Evolutionary conservation across 495 filamentous ascomycete genomes (phyloP).

Genomic region (Neurospora intermedia): DNA sequence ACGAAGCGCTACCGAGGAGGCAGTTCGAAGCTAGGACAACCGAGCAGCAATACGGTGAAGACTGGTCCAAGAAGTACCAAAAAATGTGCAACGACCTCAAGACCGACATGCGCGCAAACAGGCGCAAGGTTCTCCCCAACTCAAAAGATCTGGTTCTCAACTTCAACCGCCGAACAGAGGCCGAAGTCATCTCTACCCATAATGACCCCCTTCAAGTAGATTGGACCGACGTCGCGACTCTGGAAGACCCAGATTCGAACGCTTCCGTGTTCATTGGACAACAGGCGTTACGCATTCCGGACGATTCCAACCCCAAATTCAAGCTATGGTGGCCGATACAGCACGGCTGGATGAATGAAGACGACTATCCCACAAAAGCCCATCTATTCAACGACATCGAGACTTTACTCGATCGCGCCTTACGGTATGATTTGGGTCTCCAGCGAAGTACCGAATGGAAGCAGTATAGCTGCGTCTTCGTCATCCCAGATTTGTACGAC

Average conservation of each 20-base stretch:
- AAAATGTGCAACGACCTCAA: slow-evolving; percentile 80
- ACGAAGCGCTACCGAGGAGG: slow-evolving; percentile 81
- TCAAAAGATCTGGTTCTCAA: slow-evolving; percentile 90
- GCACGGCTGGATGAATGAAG: slow-evolving; percentile 80
- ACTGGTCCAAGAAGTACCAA: slow-evolving; percentile 68
- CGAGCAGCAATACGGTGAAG: slow-evolving; percentile 80
- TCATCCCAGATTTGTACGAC: slow-evolving; percentile 94
- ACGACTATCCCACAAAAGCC: slow-evolving; percentile 67
- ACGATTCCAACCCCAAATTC: slow-evolving; percentile 80
- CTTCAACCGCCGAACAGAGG: slow-evolving; percentile 70
- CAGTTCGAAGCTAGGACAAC: slow-evolving; percentile 57
- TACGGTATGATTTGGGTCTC: slow-evolving; percentile 71
- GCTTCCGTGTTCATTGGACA: slow-evolving; percentile 72
- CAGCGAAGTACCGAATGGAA: slow-evolving; percentile 68
- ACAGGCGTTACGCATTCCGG: slow-evolving; percentile 73
- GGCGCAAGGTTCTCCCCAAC: slow-evolving; percentile 85
- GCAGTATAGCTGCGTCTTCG: slow-evolving; percentile 86
- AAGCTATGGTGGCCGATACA: slow-evolving; percentile 86
- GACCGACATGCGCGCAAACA: slow-evolving; percentile 80
- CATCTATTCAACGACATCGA: slow-evolving; percentile 78
- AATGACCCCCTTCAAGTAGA: slow-evolving; percentile 88
- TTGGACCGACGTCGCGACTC: slow-evolving; percentile 73
- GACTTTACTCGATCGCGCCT: slow-evolving; percentile 72
- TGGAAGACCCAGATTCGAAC: slow-evolving; percentile 39
- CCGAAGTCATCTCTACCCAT: slow-evolving; percentile 82